These are phyloP conservation scores for Kalmanozyma brasiliensis DNA, from an alignment of 1,284 basidiomycete genomes.

Conservation along the genomic window DNA sequence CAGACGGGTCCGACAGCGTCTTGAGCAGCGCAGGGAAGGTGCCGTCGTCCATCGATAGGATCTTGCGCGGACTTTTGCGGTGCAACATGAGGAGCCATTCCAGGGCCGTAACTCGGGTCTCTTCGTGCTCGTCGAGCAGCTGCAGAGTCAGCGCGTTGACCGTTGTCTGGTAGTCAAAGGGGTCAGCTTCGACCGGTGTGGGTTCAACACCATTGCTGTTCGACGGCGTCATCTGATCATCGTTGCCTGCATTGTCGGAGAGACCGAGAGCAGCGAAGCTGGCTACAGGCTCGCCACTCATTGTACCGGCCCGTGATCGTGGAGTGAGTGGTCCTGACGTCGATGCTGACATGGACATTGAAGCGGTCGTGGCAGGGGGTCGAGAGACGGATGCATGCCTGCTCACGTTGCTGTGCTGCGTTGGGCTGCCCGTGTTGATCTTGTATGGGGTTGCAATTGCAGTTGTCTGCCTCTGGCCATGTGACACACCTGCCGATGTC, in stretches of 20 bases:
- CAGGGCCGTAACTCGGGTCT: conserved; percentile 91
- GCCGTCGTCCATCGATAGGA: conserved; percentile 93
- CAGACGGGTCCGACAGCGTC: conserved; percentile 93
- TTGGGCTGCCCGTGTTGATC: conserved; percentile 25
- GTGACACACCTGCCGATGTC: conserved; percentile 69
- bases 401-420: conserved; percentile 11
- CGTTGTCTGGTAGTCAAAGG: conserved; percentile 90
- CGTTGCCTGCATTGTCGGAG: conserved; percentile 12
- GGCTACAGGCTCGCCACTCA: conserved; percentile 17
- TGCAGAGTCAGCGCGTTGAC: conserved; percentile 92
- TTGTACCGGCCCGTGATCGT: conserved; percentile 18
- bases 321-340: conserved; percentile 20
- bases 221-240: conserved; percentile 20
- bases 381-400: conserved; percentile 24
- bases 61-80: conserved; percentile 96
- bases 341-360: conserved; percentile 1
- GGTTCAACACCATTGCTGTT: background rate
- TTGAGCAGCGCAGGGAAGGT: conserved; percentile 95
- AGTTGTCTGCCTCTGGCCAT: conserved; percentile 33
- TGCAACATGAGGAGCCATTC: conserved; percentile 99
- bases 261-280: conserved; percentile 21
- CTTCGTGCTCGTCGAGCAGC: conserved; percentile 94
- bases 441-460: conserved; percentile 26
- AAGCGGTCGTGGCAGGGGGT: background rate
- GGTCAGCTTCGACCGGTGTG: conserved; percentile 71